phyloP scores from a whole-genome alignment of 176 grass and related monocot species.

The Musa acuminata region DNA sequence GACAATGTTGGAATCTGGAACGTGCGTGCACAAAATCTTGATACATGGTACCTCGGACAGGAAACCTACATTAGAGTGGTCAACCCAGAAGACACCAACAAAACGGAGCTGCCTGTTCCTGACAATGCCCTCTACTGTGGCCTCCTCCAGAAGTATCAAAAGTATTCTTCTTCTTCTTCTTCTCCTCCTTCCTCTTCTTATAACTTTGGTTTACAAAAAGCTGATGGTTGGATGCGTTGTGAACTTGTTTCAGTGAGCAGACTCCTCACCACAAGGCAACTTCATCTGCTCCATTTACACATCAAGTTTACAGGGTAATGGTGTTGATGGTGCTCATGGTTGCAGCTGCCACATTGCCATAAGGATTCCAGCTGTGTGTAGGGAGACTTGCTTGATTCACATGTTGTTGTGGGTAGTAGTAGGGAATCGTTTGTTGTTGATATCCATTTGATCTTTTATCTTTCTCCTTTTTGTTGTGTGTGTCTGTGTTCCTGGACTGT shows the following conservation, averaged over 20 bases:
- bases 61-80: conserved; percentile 69
- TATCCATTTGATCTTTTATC: background rate
- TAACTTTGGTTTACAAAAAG: too few relatives aligned
- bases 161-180: conserved; percentile 31
- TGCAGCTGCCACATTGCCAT: too few relatives aligned
- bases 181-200: background rate
- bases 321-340: conserved; percentile 30
- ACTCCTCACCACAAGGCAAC: conserved; percentile 60
- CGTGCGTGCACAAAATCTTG: conserved; percentile 67
- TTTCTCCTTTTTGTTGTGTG: background rate
- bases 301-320: conserved; percentile 4
- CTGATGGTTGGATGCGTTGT: background rate
- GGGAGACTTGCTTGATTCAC: background rate
- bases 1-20: conserved; percentile 97
- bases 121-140: conserved; percentile 79
- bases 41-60: conserved; percentile 86
- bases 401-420: background rate
- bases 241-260: conserved; percentile 44
- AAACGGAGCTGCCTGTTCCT: conserved; percentile 59
- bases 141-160: conserved; percentile 79
- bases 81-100: conserved; percentile 69
- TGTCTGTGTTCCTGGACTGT: too few relatives aligned
- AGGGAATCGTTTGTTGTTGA: too few relatives aligned
- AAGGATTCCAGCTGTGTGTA: too few relatives aligned
- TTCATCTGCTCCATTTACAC: conserved; percentile 16